Conservation (phyloP, 345 rosid genomes). For the Hibiscus syriacus region DNA sequence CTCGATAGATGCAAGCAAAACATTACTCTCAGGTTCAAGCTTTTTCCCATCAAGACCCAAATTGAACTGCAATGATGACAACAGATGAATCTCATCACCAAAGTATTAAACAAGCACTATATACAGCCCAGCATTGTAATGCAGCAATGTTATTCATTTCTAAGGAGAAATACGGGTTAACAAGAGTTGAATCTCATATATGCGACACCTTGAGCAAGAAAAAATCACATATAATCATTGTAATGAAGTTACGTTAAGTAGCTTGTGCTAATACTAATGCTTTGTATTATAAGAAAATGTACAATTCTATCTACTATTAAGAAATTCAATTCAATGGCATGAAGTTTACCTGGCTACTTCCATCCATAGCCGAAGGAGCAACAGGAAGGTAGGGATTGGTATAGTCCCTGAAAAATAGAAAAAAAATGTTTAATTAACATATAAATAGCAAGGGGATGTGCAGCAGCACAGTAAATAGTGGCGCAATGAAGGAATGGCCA, state of each 20-base stretch:
- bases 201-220: neutral
- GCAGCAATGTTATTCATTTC: neutral
- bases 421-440: neutral
- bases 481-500: neutral
- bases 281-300: neutral
- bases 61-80: constrained; percentile 34
- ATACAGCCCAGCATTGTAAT: neutral
- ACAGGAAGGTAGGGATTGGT: constrained; percentile 92
- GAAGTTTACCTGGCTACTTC: constrained; percentile 55
- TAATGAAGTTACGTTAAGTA: neutral
- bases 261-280: neutral
- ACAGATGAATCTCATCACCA: neutral
- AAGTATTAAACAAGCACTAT: neutral
- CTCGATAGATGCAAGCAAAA: constrained; percentile 97
- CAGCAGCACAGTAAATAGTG: neutral
- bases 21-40: constrained; percentile 96
- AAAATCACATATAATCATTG: neutral
- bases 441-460: constrained; percentile 2
- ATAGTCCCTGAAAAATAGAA: constrained; percentile 64
- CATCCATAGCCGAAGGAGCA: constrained; percentile 96
- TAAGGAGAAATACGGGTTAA: constrained; percentile 1
- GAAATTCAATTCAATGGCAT: neutral
- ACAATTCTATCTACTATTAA: neutral
- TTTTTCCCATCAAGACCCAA: no score
- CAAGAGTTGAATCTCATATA: neutral